These are phyloP conservation scores for Hericium alpestre DNA, from an alignment of 768 basidiomycete species.

Conservation along the genomic window DNA sequence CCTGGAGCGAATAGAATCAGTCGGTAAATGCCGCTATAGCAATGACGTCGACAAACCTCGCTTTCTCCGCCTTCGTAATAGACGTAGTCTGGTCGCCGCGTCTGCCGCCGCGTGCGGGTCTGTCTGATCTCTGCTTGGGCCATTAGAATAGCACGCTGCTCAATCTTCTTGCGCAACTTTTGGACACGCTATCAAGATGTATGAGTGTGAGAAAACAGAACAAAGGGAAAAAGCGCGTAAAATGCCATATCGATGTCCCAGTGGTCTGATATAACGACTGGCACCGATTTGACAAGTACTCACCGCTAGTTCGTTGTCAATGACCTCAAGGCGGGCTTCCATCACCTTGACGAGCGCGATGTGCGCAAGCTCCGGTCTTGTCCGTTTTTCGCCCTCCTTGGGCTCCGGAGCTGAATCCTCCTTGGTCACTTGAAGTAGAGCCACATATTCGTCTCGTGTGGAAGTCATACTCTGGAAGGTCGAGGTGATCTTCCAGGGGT, in stretches of 20 bases:
- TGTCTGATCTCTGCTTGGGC: constrained; percentile 72
- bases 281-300: constrained; percentile 25
- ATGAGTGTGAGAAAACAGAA: neutral
- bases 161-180: constrained; percentile 57
- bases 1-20: constrained; percentile 41
- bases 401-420: constrained; percentile 31
- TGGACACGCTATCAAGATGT: constrained; percentile 48
- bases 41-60: constrained; percentile 39
- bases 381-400: constrained; percentile 36
- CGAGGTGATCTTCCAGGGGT: constrained; percentile 83
- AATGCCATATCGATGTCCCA: neutral
- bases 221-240: constrained; percentile 10
- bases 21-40: too few species aligned
- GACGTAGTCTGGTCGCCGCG: constrained; percentile 71
- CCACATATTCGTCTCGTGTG: constrained; percentile 64
- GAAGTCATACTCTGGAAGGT: constrained; percentile 65
- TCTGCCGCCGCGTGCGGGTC: constrained; percentile 67
- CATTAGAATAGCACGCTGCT: constrained; percentile 51
- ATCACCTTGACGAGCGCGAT: constrained; percentile 48
- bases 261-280: constrained; percentile 1
- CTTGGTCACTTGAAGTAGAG: constrained; percentile 52
- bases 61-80: constrained; percentile 57
- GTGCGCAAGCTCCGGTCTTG: constrained; percentile 54
- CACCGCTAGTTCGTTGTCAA: constrained; percentile 65
- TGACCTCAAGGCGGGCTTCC: constrained; percentile 50